Evolutionary conservation across 257 asterid genomes (phyloP).

Genomic region (Petrea volubilis): DNA sequence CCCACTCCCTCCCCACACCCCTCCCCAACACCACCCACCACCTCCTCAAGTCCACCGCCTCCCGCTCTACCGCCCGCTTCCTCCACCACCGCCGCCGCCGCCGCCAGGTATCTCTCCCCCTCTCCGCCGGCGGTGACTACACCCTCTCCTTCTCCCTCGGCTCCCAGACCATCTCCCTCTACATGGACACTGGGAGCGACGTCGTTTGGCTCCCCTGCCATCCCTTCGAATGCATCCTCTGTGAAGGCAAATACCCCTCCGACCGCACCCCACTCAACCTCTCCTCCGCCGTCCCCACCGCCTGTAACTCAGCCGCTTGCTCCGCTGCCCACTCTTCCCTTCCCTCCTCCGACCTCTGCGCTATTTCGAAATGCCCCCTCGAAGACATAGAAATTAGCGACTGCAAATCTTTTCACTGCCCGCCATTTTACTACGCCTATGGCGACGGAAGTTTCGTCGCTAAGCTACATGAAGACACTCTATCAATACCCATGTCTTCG

Average conservation of each 20-base stretch:
- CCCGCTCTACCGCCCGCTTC: slow-evolving; percentile 67
- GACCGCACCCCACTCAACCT: slow-evolving; percentile 57
- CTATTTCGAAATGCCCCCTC: slow-evolving; percentile 76
- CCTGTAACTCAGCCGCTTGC: slow-evolving; percentile 76
- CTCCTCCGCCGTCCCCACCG: slow-evolving; percentile 47
- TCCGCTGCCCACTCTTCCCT: slow-evolving; percentile 62
- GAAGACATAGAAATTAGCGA: slow-evolving; percentile 67
- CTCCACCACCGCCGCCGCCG: slow-evolving; percentile 60
- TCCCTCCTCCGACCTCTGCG: slow-evolving; percentile 81
- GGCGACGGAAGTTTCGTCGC: slow-evolving; percentile 91
- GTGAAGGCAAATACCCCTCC: slow-evolving; percentile 86
- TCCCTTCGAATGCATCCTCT: slow-evolving; percentile 85
- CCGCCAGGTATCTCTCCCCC: slow-evolving; percentile 79
- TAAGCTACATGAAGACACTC: slow-evolving; percentile 47
- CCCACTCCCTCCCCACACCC: slow-evolving; percentile 57
- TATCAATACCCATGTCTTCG: slow-evolving; percentile 49
- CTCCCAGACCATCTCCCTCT: slow-evolving; percentile 67
- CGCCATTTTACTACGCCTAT: slow-evolving; percentile 83
- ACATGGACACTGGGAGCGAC: slow-evolving; percentile 97
- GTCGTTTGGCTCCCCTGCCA: slow-evolving; percentile 94
- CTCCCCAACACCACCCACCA: slow-evolving; percentile 59
- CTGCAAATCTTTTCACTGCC: slow-evolving; percentile 56
- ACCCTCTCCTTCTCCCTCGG: slow-evolving; percentile 74
- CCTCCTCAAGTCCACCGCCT: slow-evolving; percentile 74
- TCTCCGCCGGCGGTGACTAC: slow-evolving; percentile 81